Base-by-base conservation (phyloP, 257 asterid species). In the Solanum chiquidenum region DNA sequence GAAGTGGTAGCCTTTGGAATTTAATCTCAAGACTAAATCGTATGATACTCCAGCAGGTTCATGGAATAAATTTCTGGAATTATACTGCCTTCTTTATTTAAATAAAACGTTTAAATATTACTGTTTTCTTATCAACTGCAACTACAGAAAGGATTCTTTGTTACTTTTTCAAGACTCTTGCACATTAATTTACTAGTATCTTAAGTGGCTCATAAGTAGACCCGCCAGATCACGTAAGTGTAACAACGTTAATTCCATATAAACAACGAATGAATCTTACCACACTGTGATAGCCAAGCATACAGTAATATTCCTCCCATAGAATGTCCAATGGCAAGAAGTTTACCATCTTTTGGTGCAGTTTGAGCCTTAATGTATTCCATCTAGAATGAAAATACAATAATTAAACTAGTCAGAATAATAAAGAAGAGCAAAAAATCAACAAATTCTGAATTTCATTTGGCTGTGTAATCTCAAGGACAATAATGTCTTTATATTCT, bases 221-320 rank as follows among this genome's bases (percentile, higher is more conserved):
- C 31, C 42, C 6, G 31, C 44, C 86, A 82, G 58, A 82, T 82
- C 69, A 31, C 21, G 20, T 5, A 82, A 9, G 31, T 9, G 29
- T 82, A 49, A 49, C 69, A 82, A 9, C 2, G 2, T 31, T 82
- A 82, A 49, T 31, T 82, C 44, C 21, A 49, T 20, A 31, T 29
- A 46, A 80, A 82, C 86, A 49, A 18, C n/a, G 4, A 79, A 46
- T 79, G 40, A 10, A 66, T 74, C 98, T 90, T 93, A 97, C 99
- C 94, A 90, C 89, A 95, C 91, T 93, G 93, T 25, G 99, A 95
- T 77, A 94, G 90, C 98, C 93, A 93, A 86, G 98, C 98, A 90
- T 96, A 97, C 83, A 97, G 92, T 90, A 97, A 89, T 87, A 97
- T 97, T 62, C 99, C 99, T 83, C 99, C 99, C 99, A 96, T 96